These are phyloP conservation scores for Ilyonectria mors-panacis DNA, from an alignment of 2,329 filamentous ascomycete genomes.

Conservation along the genomic window DNA sequence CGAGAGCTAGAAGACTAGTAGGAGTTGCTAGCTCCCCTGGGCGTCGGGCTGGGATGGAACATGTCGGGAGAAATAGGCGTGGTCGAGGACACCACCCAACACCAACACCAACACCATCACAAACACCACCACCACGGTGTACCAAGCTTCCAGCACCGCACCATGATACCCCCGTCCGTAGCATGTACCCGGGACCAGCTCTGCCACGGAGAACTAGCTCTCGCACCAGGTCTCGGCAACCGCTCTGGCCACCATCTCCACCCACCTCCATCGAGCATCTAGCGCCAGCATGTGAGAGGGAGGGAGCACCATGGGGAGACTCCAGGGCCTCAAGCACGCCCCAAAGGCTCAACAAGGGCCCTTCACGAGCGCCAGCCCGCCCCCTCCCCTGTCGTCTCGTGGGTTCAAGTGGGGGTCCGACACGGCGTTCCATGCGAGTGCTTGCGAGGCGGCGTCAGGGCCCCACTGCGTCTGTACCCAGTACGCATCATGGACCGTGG, in stretches of 20 bases:
- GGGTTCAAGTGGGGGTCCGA: conserved; percentile 45
- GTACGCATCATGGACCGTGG: conserved; percentile 30
- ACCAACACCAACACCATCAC: conserved; percentile 13
- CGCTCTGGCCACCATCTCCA: conserved; percentile 1
- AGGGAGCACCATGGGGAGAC: conserved; percentile 9
- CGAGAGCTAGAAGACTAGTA: conserved; percentile 4
- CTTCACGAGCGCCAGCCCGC: conserved; percentile 25
- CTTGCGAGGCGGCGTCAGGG: conserved; percentile 35
- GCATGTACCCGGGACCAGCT: neutral
- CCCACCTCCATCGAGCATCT: conserved; percentile 7
- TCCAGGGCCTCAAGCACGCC: neutral
- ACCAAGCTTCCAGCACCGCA: neutral
- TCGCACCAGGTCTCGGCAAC: conserved; percentile 12
- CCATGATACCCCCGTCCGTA: neutral
- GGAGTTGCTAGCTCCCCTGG: conserved; percentile 12
- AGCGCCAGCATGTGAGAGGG: conserved; percentile 38
- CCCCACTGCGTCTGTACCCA: conserved; percentile 36
- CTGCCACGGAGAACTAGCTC: neutral
- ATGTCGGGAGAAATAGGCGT: conserved; percentile 43
- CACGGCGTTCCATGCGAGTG: conserved; percentile 48
- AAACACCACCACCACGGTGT: neutral
- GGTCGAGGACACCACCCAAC: conserved; percentile 21
- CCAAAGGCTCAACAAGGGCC: conserved; percentile 1
- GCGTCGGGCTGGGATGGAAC: conserved; percentile 35
- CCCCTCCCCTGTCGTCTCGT: conserved; percentile 43